phyloP scores from a whole-genome alignment of 495 filamentous ascomycete species.

The Penicillium mononematosum region DNA sequence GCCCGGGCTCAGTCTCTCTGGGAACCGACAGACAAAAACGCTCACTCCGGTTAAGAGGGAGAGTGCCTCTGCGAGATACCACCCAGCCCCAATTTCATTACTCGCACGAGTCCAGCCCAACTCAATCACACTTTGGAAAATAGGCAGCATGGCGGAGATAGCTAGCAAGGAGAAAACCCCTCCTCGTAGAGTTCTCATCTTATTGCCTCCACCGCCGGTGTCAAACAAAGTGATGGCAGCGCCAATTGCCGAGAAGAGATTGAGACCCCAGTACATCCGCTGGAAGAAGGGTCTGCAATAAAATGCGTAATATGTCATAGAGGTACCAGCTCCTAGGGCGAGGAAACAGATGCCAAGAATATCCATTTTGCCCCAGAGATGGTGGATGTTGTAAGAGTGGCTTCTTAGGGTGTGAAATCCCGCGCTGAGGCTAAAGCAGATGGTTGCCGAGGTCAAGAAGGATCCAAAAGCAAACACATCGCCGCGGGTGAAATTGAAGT shows the following conservation, averaged over 20 bases:
- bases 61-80: constrained; percentile 17
- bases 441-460: constrained; percentile 13
- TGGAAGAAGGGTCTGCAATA: constrained; percentile 14
- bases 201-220: constrained; percentile 16
- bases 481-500: background rate
- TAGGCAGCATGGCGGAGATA: constrained; percentile 17
- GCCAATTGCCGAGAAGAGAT: constrained; percentile 8
- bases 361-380: constrained; percentile 17
- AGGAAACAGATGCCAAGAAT: constrained; percentile 17
- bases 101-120: constrained; percentile 12
- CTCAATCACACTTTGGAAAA: constrained; percentile 14
- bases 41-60: constrained; percentile 14
- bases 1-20: constrained; percentile 17
- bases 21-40: constrained; percentile 13
- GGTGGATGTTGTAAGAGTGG: constrained; percentile 18
- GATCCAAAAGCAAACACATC: constrained; percentile 14
- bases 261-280: constrained; percentile 8
- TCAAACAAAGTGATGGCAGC: constrained; percentile 15
- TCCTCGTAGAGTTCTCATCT: constrained; percentile 18
- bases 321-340: constrained; percentile 12
- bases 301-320: constrained; percentile 20
- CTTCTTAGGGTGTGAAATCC: constrained; percentile 18
- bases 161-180: constrained; percentile 13
- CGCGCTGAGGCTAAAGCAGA: constrained; percentile 12
- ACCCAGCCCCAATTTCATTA: constrained; percentile 16